These are phyloP conservation scores for Achaetomium macrosporum DNA, from an alignment of 2,329 filamentous ascomycete genomes.

Conservation along the genomic window DNA sequence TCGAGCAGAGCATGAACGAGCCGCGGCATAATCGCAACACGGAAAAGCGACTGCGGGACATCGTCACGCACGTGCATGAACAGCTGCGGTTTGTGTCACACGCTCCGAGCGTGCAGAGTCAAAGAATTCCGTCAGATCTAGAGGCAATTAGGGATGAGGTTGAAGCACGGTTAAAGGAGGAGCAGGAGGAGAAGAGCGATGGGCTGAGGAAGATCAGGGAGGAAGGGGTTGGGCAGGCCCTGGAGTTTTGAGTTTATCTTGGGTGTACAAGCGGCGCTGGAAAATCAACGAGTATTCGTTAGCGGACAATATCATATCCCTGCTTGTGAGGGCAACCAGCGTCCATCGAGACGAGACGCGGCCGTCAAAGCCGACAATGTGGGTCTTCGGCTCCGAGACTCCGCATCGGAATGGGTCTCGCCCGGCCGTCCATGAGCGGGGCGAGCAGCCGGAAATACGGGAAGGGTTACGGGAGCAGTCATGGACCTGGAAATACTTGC, in stretches of 20 bases:
- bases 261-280: not conserved
- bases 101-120: constrained; percentile 82
- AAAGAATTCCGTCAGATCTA: constrained; percentile 72
- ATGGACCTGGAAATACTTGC: too few relatives aligned
- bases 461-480: too few relatives aligned
- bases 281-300: too few relatives aligned
- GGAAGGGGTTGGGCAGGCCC: constrained; percentile 50
- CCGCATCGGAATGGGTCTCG: too few relatives aligned
- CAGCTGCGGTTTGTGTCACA: constrained; percentile 80
- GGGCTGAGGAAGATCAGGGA: constrained; percentile 47
- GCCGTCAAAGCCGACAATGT: too few relatives aligned
- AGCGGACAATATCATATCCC: too few relatives aligned
- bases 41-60: constrained; percentile 65
- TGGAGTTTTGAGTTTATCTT: constrained; percentile 41
- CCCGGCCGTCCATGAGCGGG: too few relatives aligned
- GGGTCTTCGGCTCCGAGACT: too few relatives aligned
- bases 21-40: constrained; percentile 72
- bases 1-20: constrained; percentile 66
- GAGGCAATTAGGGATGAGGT: constrained; percentile 61
- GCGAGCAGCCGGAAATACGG: too few relatives aligned
- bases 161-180: constrained; percentile 61
- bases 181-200: constrained; percentile 54
- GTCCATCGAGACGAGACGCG: not conserved
- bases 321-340: not conserved
- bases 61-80: constrained; percentile 73